Evolutionary conservation across 305 asterid genomes (phyloP), one percentile per base, ranked within the genome.

Genomic region (Caryopteris hybrid): DNA sequence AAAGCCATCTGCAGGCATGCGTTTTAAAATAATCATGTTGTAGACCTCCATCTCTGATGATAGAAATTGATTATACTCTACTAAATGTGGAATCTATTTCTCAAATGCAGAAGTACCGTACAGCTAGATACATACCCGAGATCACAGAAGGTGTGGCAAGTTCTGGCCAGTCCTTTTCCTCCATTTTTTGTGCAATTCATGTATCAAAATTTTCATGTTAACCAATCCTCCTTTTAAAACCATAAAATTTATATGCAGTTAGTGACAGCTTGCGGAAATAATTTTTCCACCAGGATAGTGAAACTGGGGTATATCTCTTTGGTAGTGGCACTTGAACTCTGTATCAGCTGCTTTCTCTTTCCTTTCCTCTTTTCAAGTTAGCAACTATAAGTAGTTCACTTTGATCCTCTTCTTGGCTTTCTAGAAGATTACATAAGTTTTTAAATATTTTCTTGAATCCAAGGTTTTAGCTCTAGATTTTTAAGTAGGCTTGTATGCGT

Each of bases 111-210:
- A 90, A 93, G 78, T 93, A 90, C 78, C 88, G 99, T 34, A 86
- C 97, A 5, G 99, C 99, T 74, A 87, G 99, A 84, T 88, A 80
- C 66, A 93, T 74, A 77, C 97, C 97, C 38, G 99, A 90, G 52
- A 64, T 82, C 51, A 68, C 88, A 69, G 97, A 92, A 83, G 98
- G 96, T 92, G 70, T 66, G 38, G 36, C 42, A 63, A 29, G 31
- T 52, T 42, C 41, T 61, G 16, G 14, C 51, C 11, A 16, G 13
- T 27, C 29, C 8, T 69, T 74, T 72, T 74, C 20, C 72, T 67
- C 38, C 66, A 66, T 29, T 39, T 17, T 39, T n/a, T 63, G 36
- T 67, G 74, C 46, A 48, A 29, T 63, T 34, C 18, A 13, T 64
- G 16, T 63, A 53, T 51, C 51, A 31, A 17, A 42, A n/a, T n/a